phyloP scores from a whole-genome alignment of 768 basidiomycete species.

The Phlebiopsis gigantea region DNA sequence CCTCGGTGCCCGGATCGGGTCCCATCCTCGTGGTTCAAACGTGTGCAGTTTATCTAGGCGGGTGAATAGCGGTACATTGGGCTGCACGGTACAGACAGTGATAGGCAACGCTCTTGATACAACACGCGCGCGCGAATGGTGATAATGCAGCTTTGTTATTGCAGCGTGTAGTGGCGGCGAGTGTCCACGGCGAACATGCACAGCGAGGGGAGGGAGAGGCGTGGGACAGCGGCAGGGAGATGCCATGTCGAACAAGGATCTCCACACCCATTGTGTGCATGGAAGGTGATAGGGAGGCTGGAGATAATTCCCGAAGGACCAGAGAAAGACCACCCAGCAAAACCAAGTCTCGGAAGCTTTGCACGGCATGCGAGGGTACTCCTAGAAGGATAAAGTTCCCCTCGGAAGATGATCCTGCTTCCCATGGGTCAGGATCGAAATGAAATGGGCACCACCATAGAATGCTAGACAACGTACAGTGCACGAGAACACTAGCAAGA shows the following conservation, averaged over 20 bases:
- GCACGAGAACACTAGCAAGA: background rate
- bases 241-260: background rate
- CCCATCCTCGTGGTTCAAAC: constrained; percentile 11
- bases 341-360: constrained; percentile 2
- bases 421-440: constrained; percentile 2
- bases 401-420: background rate
- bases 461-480: background rate
- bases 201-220: background rate
- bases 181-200: background rate
- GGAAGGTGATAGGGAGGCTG: background rate
- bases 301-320: background rate
- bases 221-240: background rate
- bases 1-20: constrained; percentile 19
- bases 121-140: background rate
- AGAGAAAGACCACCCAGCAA: background rate
- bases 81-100: background rate
- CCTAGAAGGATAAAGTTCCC: background rate
- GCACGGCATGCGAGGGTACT: background rate
- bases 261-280: background rate
- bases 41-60: constrained; percentile 7
- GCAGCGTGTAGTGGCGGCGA: background rate
- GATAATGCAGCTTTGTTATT: background rate
- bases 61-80: constrained; percentile 2
- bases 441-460: background rate
- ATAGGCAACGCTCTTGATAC: background rate